A percentile compares a stretch with the other conserved stretches of the same genome.
These are phyloP conservation scores for Cyberlindnera nakhonratchasimensis DNA, from an alignment of 805 yeast species.

Conservation along the genomic window DNA sequence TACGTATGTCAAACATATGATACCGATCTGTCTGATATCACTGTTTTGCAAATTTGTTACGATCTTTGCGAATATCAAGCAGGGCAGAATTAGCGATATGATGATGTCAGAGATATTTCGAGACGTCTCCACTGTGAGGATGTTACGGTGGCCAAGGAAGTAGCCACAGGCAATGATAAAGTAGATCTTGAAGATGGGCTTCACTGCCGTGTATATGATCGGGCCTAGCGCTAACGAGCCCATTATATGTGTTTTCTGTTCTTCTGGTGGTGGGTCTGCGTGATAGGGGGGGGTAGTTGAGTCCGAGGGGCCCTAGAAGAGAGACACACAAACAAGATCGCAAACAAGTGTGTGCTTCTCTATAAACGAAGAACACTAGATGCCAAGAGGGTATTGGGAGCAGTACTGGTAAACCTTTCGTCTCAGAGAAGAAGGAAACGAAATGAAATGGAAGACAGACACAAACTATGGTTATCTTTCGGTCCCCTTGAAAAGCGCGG, in stretches of 20 bases:
- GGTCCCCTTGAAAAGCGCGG: too few relatives aligned
- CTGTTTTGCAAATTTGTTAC: constrained; percentile 56
- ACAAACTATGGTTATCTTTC: too few relatives aligned
- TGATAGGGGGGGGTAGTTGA: neutral
- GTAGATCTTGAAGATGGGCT: constrained; percentile 48
- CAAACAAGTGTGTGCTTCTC: too few relatives aligned
- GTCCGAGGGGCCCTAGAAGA: too few relatives aligned
- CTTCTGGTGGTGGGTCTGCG: neutral
- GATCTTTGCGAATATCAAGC: constrained; percentile 60
- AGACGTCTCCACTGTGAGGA: constrained; percentile 59
- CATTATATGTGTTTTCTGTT: neutral
- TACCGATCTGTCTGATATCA: constrained; percentile 69
- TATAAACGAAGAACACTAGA: neutral
- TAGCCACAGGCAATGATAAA: neutral
- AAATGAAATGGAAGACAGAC: too few relatives aligned
- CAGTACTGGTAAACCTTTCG: too few relatives aligned
- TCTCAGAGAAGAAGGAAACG: too few relatives aligned
- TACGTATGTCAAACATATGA: constrained; percentile 50
- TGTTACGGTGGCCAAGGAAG: constrained; percentile 35
- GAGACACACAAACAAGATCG: too few relatives aligned
- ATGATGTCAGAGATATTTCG: constrained; percentile 62
- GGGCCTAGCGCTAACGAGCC: constrained; percentile 15
- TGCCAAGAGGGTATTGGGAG: too few relatives aligned
- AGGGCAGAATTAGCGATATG: constrained; percentile 60
- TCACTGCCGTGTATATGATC: constrained; percentile 57